A percentile compares a stretch with the other conserved stretches of the same genome.
phyloP scores from a whole-genome alignment of 2,329 filamentous ascomycete genomes.

The Fusarium denticulatum region DNA sequence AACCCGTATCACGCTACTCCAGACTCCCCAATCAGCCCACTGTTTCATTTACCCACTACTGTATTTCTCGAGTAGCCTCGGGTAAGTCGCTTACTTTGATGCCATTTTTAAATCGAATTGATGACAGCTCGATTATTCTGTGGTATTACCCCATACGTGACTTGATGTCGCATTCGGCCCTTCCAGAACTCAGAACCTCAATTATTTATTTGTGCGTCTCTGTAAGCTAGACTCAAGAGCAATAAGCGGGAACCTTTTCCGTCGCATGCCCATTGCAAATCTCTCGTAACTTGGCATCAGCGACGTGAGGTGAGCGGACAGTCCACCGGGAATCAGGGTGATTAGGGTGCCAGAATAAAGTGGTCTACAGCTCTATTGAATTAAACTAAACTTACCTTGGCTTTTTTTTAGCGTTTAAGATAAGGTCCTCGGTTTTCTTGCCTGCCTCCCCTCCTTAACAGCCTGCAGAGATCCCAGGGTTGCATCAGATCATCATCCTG shows the following conservation, averaged over 20 bases:
- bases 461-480: background rate
- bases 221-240: background rate
- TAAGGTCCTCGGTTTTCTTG: background rate
- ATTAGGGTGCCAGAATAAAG: background rate
- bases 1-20: background rate
- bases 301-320: background rate
- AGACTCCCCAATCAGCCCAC: constrained; percentile 17
- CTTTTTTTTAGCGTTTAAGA: background rate
- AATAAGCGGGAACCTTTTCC: background rate
- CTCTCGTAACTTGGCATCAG: fast-evolving
- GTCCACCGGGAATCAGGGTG: background rate
- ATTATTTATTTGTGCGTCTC: background rate
- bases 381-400: background rate
- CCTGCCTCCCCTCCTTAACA: background rate
- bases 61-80: constrained; percentile 2
- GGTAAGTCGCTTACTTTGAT: constrained; percentile 5
- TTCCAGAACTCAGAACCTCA: background rate
- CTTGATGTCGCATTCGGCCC: constrained; percentile 16
- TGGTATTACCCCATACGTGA: background rate
- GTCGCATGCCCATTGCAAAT: too few species aligned
- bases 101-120: background rate
- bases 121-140: background rate
- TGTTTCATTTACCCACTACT: background rate
- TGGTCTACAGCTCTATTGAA: fast-evolving
- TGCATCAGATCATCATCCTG: background rate